Evolutionary conservation across 495 filamentous ascomycete species (phyloP), one percentile per base, ranked within the genome.

Genomic region (Hyaloscypha bicolor): DNA sequence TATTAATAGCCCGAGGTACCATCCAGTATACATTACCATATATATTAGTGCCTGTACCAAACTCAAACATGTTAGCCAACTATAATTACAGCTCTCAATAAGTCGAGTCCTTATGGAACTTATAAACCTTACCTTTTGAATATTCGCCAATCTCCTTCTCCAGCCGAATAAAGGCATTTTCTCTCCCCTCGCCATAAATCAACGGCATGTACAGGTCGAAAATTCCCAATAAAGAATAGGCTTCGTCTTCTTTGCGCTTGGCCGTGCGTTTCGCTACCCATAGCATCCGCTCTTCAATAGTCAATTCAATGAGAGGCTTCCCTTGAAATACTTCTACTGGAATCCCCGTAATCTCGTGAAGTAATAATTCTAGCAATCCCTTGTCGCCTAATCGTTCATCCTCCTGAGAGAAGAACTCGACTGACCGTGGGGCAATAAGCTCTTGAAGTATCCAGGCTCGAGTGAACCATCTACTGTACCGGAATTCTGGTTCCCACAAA

Each of bases 391-490:
- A 30, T n/a, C 30, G 60, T 33, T 57, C 51, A 22, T 52, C 37
- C 31, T 63, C 60, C 60, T 22, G 25, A 61, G 60, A 63, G 55
- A 69, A 69, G 53, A 69, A 69, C 30, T 69, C 52, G 37, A 69
- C 60, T 25, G 53, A 52, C 21, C 4, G 11, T 4, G 65, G 65
- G 2, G 76, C 25, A 66, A 66, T 59, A 12, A 66, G 64, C 39
- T 66, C 65, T 62, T 67, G 65, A 55, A 78, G 66, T 4, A 75
- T 78, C 76, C 76, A 78, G 19, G 73, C 75, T 52, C 76, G 52
- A 48, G 62, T 74, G 56, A 76, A 78, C 73, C 75, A 78, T 62
- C 48, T 67, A 30, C 65, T 67, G 8, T 37, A 25, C 42, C 59
- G 65, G 33, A 67, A 67, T 30, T 62, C 42, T 62, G 48, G 53